Base-by-base conservation (phyloP, 306 rosid species). In the Betula pendula region DNA sequence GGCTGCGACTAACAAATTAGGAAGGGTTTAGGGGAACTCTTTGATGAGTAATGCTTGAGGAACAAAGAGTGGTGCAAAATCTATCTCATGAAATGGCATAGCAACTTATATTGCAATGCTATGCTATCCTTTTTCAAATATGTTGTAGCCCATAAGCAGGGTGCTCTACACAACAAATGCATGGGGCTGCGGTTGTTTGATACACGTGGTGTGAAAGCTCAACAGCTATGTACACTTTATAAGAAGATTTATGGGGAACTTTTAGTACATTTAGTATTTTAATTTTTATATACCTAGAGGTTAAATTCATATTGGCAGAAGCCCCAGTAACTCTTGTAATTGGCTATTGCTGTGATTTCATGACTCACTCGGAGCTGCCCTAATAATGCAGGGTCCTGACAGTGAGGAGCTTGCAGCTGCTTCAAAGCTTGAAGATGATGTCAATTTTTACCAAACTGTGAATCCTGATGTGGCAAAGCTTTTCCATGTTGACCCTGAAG, bases 351-450 rank as follows among this genome's bases (percentile, higher is more conserved):
- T 72, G 27, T 74, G 71, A 58, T 69, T 55, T 76, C 44, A 60
- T 73, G 70, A 51, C 43, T 80, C 27, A 62, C 59, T 74, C 13
- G 68, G 66, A 43, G 22, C n/a, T 86, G 53, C 65, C 6, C 22
- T 74, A 14, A 63, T 67, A 38, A 70, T 49, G 80, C 82, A 96
- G 99, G 99, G 97, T 60, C 75, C 93, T 59, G 98, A 93, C 83
- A 93, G 97, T 77, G 92, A 90, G 75, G 99, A 93, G 88, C 88
- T 96, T 75, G 91, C 94, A 68, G 88, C 99, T 42, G 97, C 99
- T 56, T 92, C 99, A 71, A 84, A 94, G 74, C 88, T 89, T 71
- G 97, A 93, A 84, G 99, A 96, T 80, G 98, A 91, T 78, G 90
- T 96, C 74, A 93, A 75, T 80, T 96, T 93, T 80, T 93, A 91